Evolutionary conservation across 2,329 filamentous ascomycete species (phyloP), one percentile per base, ranked within the genome.

Genomic region (Neonectria neomacrospora): DNA sequence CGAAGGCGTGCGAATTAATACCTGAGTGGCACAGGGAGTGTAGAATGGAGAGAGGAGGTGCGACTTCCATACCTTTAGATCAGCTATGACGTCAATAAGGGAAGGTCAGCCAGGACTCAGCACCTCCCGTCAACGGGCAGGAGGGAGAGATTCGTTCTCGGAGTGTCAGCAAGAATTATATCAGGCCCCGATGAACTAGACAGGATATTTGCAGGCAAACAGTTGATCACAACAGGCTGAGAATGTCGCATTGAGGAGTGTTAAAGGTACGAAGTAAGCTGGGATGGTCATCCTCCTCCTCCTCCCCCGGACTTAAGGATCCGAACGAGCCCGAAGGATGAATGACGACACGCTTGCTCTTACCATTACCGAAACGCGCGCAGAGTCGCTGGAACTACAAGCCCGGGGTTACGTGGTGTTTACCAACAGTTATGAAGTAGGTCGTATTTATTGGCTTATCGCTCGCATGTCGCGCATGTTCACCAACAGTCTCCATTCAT

Each of bases 1-100:
- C 34, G 12, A 37, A 37, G 14, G 18, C 30, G 41, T 58, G 26
- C 23, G 39, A 54, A 34, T 54, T 41, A 61, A 51, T 28, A 32
- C 48, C 22, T 26, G 26, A 37, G 8, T 16, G 16, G 7, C 14
- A 37, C 14, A 16, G 14, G n/a, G 34, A n/a, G 34, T 14, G 34
- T 37, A 37, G 37, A 41, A 20, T 20, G n/a, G 8, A 18, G 37
- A 18, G 37, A 41, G 37, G n/a, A 11, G 6, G 8, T 41, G 37
- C 7, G 5, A 34, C 12, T 12, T 9, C 2, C 30, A 10, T 41
- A 41, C 37, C 37, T 41, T 7, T 18, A 20, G 37, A 41, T 41
- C 18, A 41, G 37, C 37, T 41, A 41, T 41, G 37, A 41, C 37
- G 37, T 41, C 37, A 41, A 20, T 6, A 41, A 41, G 7, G n/a